These are phyloP conservation scores for Neophaeococcomyces aloes DNA, from an alignment of 2,329 filamentous ascomycete species.

Conservation along the genomic window DNA sequence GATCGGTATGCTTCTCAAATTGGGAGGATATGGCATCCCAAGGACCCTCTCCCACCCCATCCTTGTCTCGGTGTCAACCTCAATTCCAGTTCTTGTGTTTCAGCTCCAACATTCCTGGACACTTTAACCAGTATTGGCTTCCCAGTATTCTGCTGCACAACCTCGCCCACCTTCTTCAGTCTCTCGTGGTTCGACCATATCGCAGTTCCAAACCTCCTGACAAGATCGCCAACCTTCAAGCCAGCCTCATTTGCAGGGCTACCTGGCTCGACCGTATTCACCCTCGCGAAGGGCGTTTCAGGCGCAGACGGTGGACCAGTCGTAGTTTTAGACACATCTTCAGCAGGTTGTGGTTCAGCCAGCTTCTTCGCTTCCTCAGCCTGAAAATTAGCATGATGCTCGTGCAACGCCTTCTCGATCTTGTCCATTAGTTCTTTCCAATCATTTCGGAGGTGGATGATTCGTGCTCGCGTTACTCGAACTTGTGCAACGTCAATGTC, in stretches of 20 bases:
- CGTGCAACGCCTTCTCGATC: conserved; percentile 79
- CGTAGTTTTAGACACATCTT: conserved; percentile 7
- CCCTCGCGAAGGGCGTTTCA: conserved; percentile 69
- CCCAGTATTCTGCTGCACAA: conserved; percentile 79
- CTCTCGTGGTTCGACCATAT: conserved; percentile 78
- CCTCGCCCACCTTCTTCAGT: conserved; percentile 75
- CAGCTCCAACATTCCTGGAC: conserved; percentile 11
- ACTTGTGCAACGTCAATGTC: conserved; percentile 95
- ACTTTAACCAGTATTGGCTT: conserved; percentile 34
- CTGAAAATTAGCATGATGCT: conserved; percentile 68
- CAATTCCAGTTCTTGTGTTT: conserved; percentile 49
- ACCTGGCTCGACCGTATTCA: conserved; percentile 66
- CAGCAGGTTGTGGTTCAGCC: conserved; percentile 17
- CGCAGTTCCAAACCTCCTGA: conserved; percentile 75
- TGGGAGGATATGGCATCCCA: conserved; percentile 84
- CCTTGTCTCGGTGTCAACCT: conserved; percentile 64
- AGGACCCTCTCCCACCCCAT: conserved; percentile 81
- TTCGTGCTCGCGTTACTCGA: conserved; percentile 80
- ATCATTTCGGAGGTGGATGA: conserved; percentile 84
- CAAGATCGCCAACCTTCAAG: conserved; percentile 65
- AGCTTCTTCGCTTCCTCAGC: conserved; percentile 23
- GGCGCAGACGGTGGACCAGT: conserved; percentile 16
- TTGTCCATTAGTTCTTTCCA: conserved; percentile 78
- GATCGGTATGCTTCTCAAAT: conserved; percentile 38
- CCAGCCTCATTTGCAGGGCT: conserved; percentile 80